These are phyloP conservation scores for Theobroma grandiflorum DNA, from an alignment of 441 rosid genomes.

Conservation along the genomic window DNA sequence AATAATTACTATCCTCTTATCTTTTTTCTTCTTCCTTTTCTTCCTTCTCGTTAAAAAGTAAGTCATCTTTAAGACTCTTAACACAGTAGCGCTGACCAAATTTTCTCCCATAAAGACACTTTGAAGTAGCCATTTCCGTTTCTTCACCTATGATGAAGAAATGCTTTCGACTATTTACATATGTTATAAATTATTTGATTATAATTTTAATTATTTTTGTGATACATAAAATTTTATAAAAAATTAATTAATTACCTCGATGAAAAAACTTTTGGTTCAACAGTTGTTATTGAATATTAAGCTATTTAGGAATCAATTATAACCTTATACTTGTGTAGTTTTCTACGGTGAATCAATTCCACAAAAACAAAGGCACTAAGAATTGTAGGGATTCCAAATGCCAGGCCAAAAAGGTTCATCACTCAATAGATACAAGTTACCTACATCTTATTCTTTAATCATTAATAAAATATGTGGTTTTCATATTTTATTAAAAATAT, in stretches of 20 bases:
- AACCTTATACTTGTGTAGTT: background rate
- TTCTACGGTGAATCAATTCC: background rate
- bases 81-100: background rate
- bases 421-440: background rate
- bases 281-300: too few species aligned
- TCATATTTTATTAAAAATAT: background rate
- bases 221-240: background rate
- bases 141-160: background rate
- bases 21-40: background rate
- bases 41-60: background rate
- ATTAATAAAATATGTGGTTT: background rate
- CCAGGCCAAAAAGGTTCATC: background rate
- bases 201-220: too few species aligned
- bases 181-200: background rate
- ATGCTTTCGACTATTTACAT: constrained; percentile 1
- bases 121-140: background rate
- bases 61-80: background rate
- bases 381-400: background rate
- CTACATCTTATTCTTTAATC: constrained; percentile 9
- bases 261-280: background rate
- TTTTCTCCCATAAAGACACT: background rate
- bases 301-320: background rate
- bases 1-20: too few species aligned
- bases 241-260: too few species aligned
- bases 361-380: background rate